These are phyloP conservation scores for Fusarium falciforme DNA, from an alignment of 2,329 filamentous ascomycete genomes.

Conservation along the genomic window DNA sequence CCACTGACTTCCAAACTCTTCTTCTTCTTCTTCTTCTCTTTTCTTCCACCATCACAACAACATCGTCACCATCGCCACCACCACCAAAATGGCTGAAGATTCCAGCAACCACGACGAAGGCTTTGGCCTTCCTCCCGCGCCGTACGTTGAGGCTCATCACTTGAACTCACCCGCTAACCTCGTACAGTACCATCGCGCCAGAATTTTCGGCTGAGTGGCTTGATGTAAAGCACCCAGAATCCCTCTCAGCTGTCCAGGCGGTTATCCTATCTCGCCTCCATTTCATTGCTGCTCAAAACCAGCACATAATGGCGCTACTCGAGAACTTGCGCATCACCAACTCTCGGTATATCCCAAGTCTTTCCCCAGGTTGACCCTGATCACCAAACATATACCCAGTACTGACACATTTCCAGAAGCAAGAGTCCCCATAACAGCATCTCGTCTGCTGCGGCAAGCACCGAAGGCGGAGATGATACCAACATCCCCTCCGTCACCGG, in stretches of 20 bases:
- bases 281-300: background rate
- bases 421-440: background rate
- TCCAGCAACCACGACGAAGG: constrained; percentile 17
- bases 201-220: background rate
- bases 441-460: background rate
- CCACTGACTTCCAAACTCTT: background rate
- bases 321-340: background rate
- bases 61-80: background rate
- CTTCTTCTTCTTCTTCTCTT: background rate
- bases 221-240: background rate
- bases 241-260: background rate
- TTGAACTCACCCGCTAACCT: background rate
- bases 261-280: background rate
- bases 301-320: background rate
- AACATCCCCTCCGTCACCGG: background rate
- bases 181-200: background rate
- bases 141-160: background rate
- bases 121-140: background rate
- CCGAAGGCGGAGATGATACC: background rate
- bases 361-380: background rate
- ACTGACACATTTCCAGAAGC: background rate
- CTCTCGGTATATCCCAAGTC: background rate
- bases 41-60: background rate
- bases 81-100: background rate
- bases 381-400: background rate